Base-by-base conservation (phyloP, 805 yeast genomes). In the Yarrowia alimentaria region DNA sequence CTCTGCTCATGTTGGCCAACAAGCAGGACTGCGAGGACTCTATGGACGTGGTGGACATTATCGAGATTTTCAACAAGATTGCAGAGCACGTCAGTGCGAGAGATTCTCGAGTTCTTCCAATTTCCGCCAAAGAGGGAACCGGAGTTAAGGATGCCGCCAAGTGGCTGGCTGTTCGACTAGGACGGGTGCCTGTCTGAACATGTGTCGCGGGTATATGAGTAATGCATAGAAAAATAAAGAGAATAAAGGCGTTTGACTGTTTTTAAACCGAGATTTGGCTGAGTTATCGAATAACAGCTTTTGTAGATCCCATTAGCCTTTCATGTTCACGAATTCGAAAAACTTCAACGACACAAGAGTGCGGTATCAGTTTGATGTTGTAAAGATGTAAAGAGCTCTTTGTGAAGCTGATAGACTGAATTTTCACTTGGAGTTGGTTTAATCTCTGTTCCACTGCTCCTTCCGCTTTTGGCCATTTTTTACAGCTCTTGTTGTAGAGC, bases 1-100 rank as follows among this genome's bases (percentile, higher is more conserved):
- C 98, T 1, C 80, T 91, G 8, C 72, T 91, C 53, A 91, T 91
- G 96, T 73, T 91, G 61, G 98, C 97, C 6, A 91, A 93, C 65
- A 93, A 93, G 64, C 96, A 90, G 69, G 98, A 93, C 62, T 64
- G 80, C 26, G 79, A 78, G 52, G 81, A 78, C 42, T 76, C 81
- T 53, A 67, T 85, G 66, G 91, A 84, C 62, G 81, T 85, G 14
- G 85, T 80, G 57, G 84, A 85, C 66, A 76, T 93, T 62, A 82
- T 91, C 72, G 78, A 93, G 75, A 69, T 91, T 57, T 77, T 91
- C 74, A 80, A 93, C 71, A 74, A 83, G 63, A 78, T 85, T 61
- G 85, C 96, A 47, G 82, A 85, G 72, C 80, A 82, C 61, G 68
- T 91, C 60, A 84, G 85, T 60, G 99, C 98, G 0, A 78, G 96